Evolutionary conservation across 2,329 filamentous ascomycete species (phyloP).

Genomic region (Aspergillus persii): DNA sequence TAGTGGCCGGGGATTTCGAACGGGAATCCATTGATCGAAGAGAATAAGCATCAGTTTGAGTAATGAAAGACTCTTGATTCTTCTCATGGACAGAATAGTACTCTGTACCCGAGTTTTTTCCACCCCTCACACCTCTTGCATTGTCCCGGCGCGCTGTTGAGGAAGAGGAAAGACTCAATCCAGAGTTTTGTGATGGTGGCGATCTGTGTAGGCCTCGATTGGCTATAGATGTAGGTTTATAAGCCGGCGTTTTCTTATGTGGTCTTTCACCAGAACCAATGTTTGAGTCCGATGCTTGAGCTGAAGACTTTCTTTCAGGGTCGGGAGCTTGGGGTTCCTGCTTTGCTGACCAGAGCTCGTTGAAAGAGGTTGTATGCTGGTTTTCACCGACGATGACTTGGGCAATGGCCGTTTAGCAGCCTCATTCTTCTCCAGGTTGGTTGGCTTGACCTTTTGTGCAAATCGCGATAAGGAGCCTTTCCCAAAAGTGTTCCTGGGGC

Average conservation of each 20-base stretch:
- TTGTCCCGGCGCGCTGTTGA: constrained; percentile 18
- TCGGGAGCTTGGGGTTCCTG: constrained; percentile 20
- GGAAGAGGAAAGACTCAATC: constrained; percentile 18
- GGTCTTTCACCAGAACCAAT: constrained; percentile 9
- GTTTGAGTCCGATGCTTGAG: constrained; percentile 10
- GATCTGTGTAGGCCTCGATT: constrained; percentile 31
- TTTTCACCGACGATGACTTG: constrained; percentile 18
- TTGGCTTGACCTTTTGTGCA: constrained; percentile 34
- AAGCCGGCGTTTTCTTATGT: constrained; percentile 8
- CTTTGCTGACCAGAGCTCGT: constrained; percentile 8
- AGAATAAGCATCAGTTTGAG: constrained; percentile 45
- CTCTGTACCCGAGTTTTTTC: constrained; percentile 23
- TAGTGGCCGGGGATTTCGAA: constrained; percentile 38
- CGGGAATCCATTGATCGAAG: constrained; percentile 33
- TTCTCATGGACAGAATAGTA: constrained; percentile 39
- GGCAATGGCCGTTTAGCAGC: constrained; percentile 18
- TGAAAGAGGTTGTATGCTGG: constrained; percentile 2
- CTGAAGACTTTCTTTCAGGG: constrained; percentile 16
- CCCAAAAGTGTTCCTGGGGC: constrained; percentile 21
- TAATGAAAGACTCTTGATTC: constrained; percentile 39
- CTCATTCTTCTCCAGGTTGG: constrained; percentile 25
- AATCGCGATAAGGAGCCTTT: constrained; percentile 32
- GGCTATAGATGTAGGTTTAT: constrained; percentile 18
- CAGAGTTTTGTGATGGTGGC: constrained; percentile 22
- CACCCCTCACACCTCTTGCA: constrained; percentile 12